These are phyloP conservation scores for Saccharum officinarum DNA, from an alignment of 176 grass and related monocot species.

Conservation along the genomic window DNA sequence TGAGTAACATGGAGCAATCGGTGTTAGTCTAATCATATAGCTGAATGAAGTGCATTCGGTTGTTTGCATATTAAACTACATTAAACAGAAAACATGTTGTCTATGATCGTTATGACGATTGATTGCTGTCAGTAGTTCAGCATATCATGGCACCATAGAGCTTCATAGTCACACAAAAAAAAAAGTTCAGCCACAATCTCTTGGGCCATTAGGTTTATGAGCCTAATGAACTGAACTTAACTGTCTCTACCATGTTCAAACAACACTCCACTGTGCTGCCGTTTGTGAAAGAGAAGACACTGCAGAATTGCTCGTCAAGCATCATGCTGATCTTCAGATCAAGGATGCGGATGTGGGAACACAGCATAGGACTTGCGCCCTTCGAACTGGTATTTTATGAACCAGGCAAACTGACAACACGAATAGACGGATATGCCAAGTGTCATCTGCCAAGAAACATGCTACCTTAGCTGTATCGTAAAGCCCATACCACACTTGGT, in stretches of 20 bases:
- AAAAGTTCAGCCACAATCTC: not conserved
- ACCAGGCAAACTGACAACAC: conserved; percentile 30
- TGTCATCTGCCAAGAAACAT: conserved; percentile 16
- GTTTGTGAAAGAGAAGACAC: conserved; percentile 87
- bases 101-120: not conserved
- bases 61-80: not conserved
- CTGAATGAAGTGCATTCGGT: not conserved
- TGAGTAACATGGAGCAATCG: not conserved
- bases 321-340: conserved; percentile 53
- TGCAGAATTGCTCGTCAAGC: conserved; percentile 68
- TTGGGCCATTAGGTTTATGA: not conserved
- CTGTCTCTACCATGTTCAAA: conserved; percentile 28
- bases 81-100: not conserved
- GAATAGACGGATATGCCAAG: not conserved
- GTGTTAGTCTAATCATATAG: not conserved
- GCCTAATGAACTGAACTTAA: not conserved
- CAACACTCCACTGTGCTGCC: conserved; percentile 74
- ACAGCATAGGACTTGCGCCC: conserved; percentile 51
- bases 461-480: not conserved
- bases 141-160: too few species aligned
- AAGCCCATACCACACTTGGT: not conserved
- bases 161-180: too few species aligned
- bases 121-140: too few species aligned
- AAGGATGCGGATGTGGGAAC: conserved; percentile 73
- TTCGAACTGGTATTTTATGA: conserved; percentile 76